Conservation (phyloP, 345 rosid species). For the Ceriops tagal region DNA sequence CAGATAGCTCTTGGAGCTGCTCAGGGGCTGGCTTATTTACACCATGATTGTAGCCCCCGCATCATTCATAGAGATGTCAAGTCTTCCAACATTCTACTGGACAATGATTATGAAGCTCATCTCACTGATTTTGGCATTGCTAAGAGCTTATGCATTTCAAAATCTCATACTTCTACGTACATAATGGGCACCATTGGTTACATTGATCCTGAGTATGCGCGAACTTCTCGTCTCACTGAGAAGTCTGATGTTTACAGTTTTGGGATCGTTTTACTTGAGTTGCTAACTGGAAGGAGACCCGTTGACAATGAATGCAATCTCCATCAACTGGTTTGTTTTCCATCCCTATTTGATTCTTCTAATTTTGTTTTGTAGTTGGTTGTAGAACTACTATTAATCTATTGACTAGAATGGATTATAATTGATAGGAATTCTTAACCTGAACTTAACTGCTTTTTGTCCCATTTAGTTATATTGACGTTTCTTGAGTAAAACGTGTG, state of each 20-base stretch:
- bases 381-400: too few species aligned
- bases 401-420: too few species aligned
- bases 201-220: conserved; percentile 96
- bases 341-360: too few species aligned
- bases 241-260: conserved; percentile 94
- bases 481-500: too few species aligned
- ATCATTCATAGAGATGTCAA: conserved; percentile 94
- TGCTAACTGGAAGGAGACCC: conserved; percentile 85
- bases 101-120: conserved; percentile 84
- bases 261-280: conserved; percentile 85
- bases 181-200: conserved; percentile 97
- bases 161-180: conserved; percentile 77
- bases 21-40: conserved; percentile 85
- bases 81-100: conserved; percentile 83
- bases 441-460: too few species aligned
- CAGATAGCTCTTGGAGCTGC: conserved; percentile 88
- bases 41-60: conserved; percentile 93
- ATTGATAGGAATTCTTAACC: too few species aligned
- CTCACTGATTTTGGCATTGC: conserved; percentile 98
- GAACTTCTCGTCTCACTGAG: conserved; percentile 91
- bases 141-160: conserved; percentile 67
- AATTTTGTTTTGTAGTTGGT: too few species aligned
- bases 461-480: too few species aligned
- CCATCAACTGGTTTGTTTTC: conserved; percentile 77
- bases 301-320: conserved; percentile 92